phyloP scores from a whole-genome alignment of 1,139 yeast species.

The Pichiaceae sp. region DNA sequence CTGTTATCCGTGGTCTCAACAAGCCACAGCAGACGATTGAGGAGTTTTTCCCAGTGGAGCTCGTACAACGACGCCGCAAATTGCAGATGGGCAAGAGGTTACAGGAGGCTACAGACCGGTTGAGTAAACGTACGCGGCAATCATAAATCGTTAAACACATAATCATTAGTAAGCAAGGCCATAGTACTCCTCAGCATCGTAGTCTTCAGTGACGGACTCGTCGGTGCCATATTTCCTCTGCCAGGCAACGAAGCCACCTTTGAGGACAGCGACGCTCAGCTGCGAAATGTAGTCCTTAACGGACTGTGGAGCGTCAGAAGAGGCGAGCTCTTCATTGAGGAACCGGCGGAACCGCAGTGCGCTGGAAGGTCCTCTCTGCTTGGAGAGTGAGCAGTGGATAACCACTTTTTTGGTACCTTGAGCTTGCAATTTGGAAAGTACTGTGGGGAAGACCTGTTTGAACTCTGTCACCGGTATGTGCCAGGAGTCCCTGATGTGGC shows the following conservation, averaged over 20 bases:
- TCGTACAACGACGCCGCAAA: slow-evolving; percentile 35
- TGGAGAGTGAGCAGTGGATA: slow-evolving; percentile 86
- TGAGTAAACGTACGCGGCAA: slow-evolving; percentile 25
- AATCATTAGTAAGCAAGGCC: slow-evolving; percentile 36
- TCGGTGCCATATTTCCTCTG: slow-evolving; percentile 68
- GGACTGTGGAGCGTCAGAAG: slow-evolving; percentile 18
- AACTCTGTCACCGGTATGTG: slow-evolving; percentile 56
- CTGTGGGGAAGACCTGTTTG: slow-evolving; percentile 31
- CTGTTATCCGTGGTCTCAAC: slow-evolving; percentile 75
- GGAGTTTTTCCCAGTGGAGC: slow-evolving; percentile 47
- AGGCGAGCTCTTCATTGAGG: slow-evolving; percentile 28
- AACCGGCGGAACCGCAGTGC: slow-evolving; percentile 60
- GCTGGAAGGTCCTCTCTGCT: slow-evolving; percentile 84
- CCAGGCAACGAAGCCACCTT: slow-evolving; percentile 87
- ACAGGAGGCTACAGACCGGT: slow-evolving; percentile 46
- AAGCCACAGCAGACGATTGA: slow-evolving; percentile 46
- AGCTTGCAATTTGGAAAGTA: slow-evolving; percentile 28
- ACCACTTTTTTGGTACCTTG: slow-evolving; percentile 46
- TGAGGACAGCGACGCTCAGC: slow-evolving; percentile 59
- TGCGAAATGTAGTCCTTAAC: slow-evolving; percentile 11
- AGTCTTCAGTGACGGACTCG: slow-evolving; percentile 57
- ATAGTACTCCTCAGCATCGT: slow-evolving; percentile 30
- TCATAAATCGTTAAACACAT: neutral
- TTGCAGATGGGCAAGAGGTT: slow-evolving; percentile 50
- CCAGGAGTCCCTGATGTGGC: slow-evolving; percentile 58